Conservation (phyloP, 345 rosid species). For the Lepidium didymum region DNA sequence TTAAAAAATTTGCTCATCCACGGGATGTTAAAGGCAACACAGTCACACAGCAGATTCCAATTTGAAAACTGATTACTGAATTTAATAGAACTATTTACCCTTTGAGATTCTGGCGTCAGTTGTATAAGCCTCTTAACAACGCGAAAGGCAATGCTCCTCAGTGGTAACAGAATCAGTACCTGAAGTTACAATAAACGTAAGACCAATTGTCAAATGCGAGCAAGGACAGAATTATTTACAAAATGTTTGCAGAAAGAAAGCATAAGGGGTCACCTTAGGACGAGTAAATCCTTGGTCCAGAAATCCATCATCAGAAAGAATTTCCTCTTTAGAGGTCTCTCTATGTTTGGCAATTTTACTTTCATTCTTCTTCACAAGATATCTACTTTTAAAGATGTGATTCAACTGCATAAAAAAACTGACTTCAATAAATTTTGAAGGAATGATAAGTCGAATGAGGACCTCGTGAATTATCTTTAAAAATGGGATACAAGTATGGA, state of each 20-base stretch:
- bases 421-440: slow-evolving; percentile 17
- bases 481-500: slow-evolving; percentile 18
- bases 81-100: slow-evolving; percentile 37
- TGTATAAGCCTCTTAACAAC: slow-evolving; percentile 71
- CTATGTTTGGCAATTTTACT: slow-evolving; percentile 55
- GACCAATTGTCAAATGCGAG: not conserved
- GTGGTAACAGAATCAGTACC: slow-evolving; percentile 79
- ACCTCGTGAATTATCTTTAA: not conserved
- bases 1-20: not conserved
- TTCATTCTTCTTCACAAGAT: slow-evolving; percentile 71
- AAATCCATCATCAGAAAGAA: slow-evolving; percentile 46
- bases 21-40: not conserved
- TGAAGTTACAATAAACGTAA: slow-evolving; percentile 25
- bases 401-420: slow-evolving; percentile 62
- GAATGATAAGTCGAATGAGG: not conserved
- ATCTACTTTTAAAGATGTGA: slow-evolving; percentile 72
- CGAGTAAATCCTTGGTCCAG: slow-evolving; percentile 97
- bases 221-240: not conserved
- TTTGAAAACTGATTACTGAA: not conserved
- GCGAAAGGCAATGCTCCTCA: slow-evolving; percentile 59
- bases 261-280: slow-evolving; percentile 60
- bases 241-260: not conserved
- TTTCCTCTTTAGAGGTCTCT: slow-evolving; percentile 39
- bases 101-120: slow-evolving; percentile 60
- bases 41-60: not conserved